Evolutionary conservation across 2,329 filamentous ascomycete species (phyloP), one percentile per base, ranked within the genome.

Genomic region (Erysiphe pulchra): DNA sequence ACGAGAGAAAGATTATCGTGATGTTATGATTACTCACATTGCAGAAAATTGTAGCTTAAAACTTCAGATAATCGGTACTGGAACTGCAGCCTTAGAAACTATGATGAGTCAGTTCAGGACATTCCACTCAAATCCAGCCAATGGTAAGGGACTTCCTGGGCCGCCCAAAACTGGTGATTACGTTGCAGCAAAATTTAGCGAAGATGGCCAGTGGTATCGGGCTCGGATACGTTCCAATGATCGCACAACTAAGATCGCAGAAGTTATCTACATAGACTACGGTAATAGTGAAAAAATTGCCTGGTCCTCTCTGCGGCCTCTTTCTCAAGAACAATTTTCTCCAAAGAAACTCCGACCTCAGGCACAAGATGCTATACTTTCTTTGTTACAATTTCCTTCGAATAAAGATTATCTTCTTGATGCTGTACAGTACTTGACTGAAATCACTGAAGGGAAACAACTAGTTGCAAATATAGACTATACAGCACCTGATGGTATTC

Each of bases 181-280:
- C 49, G 87, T 98, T 24, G 80, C 87, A 1, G 87, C 87, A 55
- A 80, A 82, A 59, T 98, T 95, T 67, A 80, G 77, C 7, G 78
- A 77, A 45, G 90, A 98, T 58, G 75, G 78, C 48, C 76, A 90
- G 54, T 98, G 87, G 87, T 98, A 98, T 66, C 82, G 90, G 50
- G 90, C 82, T 31, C 80, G 78, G 50, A 75, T 98, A 50, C 79
- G 86, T 50, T 77, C 86, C 59, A 94, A 95, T 62, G 90, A 98
- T 64, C 84, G 90, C 50, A 72, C 86, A 9, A 78, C 77, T 56
- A 84, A 90, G 70, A 75, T 81, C 54, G 79, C 85, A 20, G 90
- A 98, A 62, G 79, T 98, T 24, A 65, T 92, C 41, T 98, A 93
- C 63, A 75, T 98, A 50, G 90, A 98, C 65, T 98, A 92, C 62